phyloP scores from a whole-genome alignment of 306 rosid species.

The Pyrus betulifolia region DNA sequence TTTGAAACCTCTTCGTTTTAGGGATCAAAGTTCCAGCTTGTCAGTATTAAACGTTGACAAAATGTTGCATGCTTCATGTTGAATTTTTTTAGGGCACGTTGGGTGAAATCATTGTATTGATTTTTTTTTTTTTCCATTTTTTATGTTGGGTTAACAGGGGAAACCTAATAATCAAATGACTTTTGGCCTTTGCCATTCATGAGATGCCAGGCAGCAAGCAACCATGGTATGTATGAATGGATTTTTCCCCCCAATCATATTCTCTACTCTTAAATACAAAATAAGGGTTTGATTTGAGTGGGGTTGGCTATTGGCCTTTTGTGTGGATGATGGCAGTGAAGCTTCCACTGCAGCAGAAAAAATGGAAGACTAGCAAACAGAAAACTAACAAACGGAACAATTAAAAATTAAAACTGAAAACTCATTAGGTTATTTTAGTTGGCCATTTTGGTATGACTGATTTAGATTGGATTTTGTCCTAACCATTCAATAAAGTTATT shows the following conservation, averaged over 20 bases:
- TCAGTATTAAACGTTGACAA: neutral
- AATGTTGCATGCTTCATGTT: neutral
- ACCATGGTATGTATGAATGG: neutral
- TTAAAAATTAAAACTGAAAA: too few relatives aligned
- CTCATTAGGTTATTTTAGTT: too few relatives aligned
- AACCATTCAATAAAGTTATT: too few relatives aligned
- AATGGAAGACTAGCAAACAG: conserved; percentile 3
- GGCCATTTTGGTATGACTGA: too few relatives aligned
- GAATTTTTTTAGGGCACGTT: neutral
- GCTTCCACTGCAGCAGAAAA: conserved; percentile 23
- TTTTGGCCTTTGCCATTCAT: neutral
- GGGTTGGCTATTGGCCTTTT: conserved; percentile 9
- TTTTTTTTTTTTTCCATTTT: too few relatives aligned
- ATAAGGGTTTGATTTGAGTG: neutral
- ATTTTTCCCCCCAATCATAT: neutral
- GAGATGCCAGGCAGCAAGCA: neutral
- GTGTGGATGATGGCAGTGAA: conserved; percentile 23
- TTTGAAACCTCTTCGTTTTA: neutral
- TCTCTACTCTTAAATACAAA: neutral
- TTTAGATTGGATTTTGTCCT: too few relatives aligned
- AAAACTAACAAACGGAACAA: neutral
- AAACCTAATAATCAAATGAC: neutral
- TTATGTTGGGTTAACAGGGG: neutral
- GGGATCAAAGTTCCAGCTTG: neutral
- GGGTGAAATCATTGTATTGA: too few relatives aligned